These are phyloP conservation scores for Phytophthora sp. DNA, from an alignment of 352 stramenopile species.

Conservation along the genomic window DNA sequence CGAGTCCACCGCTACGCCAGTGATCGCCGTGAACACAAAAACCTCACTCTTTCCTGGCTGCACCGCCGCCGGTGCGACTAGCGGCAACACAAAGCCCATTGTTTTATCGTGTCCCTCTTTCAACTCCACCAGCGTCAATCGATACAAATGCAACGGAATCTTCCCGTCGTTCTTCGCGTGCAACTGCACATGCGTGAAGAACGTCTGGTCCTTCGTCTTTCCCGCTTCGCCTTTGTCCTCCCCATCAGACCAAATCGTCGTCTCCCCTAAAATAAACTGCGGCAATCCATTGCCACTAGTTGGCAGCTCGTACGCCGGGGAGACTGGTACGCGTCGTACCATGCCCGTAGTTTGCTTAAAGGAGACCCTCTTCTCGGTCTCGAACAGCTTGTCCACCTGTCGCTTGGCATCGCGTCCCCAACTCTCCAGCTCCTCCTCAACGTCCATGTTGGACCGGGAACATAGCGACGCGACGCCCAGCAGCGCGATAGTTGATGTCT, in stretches of 20 bases:
- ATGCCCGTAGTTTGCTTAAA: slow-evolving; percentile 37
- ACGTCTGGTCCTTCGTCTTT: slow-evolving; percentile 17
- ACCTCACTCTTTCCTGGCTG: slow-evolving; percentile 29
- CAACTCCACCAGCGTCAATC: slow-evolving; percentile 38
- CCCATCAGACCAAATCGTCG: slow-evolving; percentile 43
- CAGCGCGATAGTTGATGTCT: slow-evolving; percentile 40
- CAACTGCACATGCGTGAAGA: slow-evolving; percentile 46
- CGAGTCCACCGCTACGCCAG: slow-evolving; percentile 24
- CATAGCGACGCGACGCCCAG: slow-evolving; percentile 48
- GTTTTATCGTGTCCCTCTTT: background rate
- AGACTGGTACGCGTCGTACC: slow-evolving; percentile 38
- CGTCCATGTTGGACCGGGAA: slow-evolving; percentile 50
- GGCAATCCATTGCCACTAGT: slow-evolving; percentile 49
- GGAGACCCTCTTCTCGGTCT: slow-evolving; percentile 28
- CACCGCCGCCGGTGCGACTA: slow-evolving; percentile 43
- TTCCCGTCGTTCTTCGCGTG: slow-evolving; percentile 48
- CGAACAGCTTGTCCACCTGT: slow-evolving; percentile 40
- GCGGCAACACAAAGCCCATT: slow-evolving; percentile 32
- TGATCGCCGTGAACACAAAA: slow-evolving; percentile 45
- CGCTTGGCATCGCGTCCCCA: slow-evolving; percentile 39
- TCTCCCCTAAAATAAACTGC: slow-evolving; percentile 43
- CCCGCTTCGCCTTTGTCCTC: slow-evolving; percentile 14
- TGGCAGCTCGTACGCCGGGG: slow-evolving; percentile 44
- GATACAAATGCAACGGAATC: slow-evolving; percentile 58
- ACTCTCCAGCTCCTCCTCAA: slow-evolving; percentile 26